Evolutionary conservation across 768 basidiomycete species (phyloP).

Genomic region (Myochromella boudieri): DNA sequence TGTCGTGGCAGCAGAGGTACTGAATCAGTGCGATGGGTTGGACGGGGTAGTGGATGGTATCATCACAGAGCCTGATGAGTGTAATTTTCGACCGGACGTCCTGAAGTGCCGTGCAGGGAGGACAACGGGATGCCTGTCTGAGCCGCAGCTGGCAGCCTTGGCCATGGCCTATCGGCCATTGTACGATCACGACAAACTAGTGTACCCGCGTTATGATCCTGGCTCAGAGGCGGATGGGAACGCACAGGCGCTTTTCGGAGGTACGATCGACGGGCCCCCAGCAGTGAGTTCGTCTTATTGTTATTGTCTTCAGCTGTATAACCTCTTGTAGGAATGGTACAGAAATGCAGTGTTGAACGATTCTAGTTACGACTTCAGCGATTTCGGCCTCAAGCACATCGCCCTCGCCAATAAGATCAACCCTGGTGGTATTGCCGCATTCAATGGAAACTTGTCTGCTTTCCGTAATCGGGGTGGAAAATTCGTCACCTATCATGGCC

Average conservation of each 20-base stretch:
- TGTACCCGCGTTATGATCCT: constrained; percentile 13
- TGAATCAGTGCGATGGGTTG: constrained; percentile 13
- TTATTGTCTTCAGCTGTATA: neutral
- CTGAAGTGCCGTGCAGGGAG: constrained; percentile 3
- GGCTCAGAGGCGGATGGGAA: constrained; percentile 11
- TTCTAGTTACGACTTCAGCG: constrained; percentile 6
- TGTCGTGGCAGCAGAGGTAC: constrained; percentile 5
- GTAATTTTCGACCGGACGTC: constrained; percentile 11
- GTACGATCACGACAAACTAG: constrained; percentile 4
- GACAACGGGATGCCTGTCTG: constrained; percentile 4
- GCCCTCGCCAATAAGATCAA: neutral
- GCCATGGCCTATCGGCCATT: constrained; percentile 9
- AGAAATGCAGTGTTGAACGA: constrained; percentile 9
- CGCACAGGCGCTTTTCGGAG: constrained; percentile 1
- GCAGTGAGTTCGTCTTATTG: neutral
- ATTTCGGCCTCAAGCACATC: constrained; percentile 1
- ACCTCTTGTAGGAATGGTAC: constrained; percentile 10
- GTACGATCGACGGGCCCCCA: neutral
- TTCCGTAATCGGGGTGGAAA: constrained; percentile 13
- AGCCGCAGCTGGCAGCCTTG: constrained; percentile 6
- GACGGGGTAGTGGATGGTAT: constrained; percentile 16
- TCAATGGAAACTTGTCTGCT: constrained; percentile 7
- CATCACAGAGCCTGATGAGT: constrained; percentile 13
- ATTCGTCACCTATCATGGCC: constrained; percentile 15
- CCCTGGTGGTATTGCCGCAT: constrained; percentile 10